Conservation (phyloP, 164 flowering plant species). For the Chimonanthus salicifolius region DNA sequence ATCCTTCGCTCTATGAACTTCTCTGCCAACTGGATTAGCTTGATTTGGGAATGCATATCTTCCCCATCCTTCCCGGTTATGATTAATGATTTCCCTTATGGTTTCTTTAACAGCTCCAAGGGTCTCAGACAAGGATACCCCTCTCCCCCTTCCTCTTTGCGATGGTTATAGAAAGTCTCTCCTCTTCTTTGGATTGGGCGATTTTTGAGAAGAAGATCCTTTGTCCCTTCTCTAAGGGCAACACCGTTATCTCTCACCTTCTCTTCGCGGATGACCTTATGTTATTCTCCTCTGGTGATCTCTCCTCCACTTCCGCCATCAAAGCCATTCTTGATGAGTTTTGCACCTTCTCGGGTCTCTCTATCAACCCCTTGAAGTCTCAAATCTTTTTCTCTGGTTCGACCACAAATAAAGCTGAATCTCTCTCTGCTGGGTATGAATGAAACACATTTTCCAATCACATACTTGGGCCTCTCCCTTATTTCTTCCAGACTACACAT, state of each 20-base stretch:
- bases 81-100: background rate
- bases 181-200: background rate
- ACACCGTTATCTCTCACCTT: background rate
- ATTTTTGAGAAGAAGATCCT: background rate
- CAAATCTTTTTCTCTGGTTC: background rate
- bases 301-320: background rate
- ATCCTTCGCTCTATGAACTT: background rate
- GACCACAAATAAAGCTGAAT: background rate
- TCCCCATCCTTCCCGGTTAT: background rate
- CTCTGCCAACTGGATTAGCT: background rate
- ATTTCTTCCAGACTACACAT: background rate
- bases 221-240: background rate
- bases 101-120: background rate
- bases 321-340: background rate
- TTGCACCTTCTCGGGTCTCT: background rate
- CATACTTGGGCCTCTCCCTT: background rate
- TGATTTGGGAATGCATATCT: background rate
- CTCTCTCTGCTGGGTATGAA: background rate
- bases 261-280: background rate
- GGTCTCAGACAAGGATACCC: background rate
- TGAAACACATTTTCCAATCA: background rate
- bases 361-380: background rate
- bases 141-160: background rate
- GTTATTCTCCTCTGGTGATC: background rate
- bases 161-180: background rate